Conservation (phyloP, 2,329 filamentous ascomycete genomes). For the Xylariaceae sp. region DNA sequence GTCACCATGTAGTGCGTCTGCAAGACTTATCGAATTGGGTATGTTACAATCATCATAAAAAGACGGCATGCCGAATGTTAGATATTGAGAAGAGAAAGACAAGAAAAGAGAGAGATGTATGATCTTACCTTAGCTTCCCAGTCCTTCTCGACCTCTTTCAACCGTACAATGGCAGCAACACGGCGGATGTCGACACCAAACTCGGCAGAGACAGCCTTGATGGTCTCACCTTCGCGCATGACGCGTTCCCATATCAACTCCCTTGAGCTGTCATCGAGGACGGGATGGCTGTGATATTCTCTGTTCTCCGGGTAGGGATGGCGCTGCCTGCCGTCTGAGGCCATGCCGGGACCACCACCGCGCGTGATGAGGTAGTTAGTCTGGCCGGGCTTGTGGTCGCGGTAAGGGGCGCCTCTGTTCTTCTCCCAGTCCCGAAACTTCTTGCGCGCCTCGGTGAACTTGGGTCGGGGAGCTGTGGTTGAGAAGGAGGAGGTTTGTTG, state of each 20-base stretch:
- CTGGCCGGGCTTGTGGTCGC: not conserved
- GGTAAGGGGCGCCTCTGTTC: not conserved
- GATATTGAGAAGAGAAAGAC: conserved; percentile 1
- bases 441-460: not conserved
- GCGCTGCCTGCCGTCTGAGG: conserved; percentile 5
- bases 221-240: conserved; percentile 58
- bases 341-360: not conserved
- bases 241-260: conserved; percentile 72
- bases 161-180: conserved; percentile 77
- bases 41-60: conserved; percentile 57
- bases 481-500: not conserved
- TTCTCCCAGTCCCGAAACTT: not conserved
- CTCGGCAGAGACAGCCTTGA: conserved; percentile 74
- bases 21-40: conserved; percentile 98
- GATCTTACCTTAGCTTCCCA: conserved; percentile 69
- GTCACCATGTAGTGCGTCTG: conserved; percentile 95
- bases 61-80: conserved; percentile 15
- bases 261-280: conserved; percentile 69
- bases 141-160: conserved; percentile 81
- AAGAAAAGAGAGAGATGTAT: not conserved
- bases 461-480: not conserved
- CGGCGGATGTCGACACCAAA: conserved; percentile 76
- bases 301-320: conserved; percentile 71
- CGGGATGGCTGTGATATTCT: conserved; percentile 64
- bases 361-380: conserved; percentile 4